phyloP scores from a whole-genome alignment of 116 monocot species.

The Zostera marina region DNA sequence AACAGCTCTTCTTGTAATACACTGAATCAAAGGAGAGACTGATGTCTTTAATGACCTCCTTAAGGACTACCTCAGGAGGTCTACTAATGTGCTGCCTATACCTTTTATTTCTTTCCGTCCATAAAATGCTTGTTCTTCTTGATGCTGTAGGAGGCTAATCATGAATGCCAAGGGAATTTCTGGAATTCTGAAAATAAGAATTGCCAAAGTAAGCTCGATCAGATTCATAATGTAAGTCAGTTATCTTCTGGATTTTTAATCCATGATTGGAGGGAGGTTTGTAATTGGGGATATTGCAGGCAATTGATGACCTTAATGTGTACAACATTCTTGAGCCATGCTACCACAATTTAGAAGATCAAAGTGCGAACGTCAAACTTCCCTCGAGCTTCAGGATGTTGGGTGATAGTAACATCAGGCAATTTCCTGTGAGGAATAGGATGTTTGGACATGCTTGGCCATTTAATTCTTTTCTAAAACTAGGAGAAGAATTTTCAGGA shows the following conservation, averaged over 20 bases:
- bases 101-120: neutral
- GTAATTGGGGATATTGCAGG: conserved; percentile 17
- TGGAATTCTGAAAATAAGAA: conserved; percentile 46
- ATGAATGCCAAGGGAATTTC: conserved; percentile 68
- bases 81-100: neutral
- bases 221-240: conserved; percentile 54
- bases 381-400: conserved; percentile 60
- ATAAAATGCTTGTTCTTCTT: neutral
- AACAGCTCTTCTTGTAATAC: too few species aligned
- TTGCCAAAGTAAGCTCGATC: conserved; percentile 22
- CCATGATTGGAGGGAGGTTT: too few species aligned
- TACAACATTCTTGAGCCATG: conserved; percentile 90
- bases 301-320: conserved; percentile 36
- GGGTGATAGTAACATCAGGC: conserved; percentile 41
- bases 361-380: conserved; percentile 19
- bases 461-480: conserved; percentile 55
- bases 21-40: too few species aligned
- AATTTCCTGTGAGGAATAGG: conserved; percentile 73
- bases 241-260: neutral
- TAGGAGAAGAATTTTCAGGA: conserved; percentile 11
- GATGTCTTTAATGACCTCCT: too few species aligned
- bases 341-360: conserved; percentile 45
- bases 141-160: conserved; percentile 30
- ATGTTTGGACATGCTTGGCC: conserved; percentile 95
- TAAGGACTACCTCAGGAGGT: too few species aligned